These are phyloP conservation scores for Rhodotorula babjevae DNA, from an alignment of 768 basidiomycete genomes.

Conservation along the genomic window DNA sequence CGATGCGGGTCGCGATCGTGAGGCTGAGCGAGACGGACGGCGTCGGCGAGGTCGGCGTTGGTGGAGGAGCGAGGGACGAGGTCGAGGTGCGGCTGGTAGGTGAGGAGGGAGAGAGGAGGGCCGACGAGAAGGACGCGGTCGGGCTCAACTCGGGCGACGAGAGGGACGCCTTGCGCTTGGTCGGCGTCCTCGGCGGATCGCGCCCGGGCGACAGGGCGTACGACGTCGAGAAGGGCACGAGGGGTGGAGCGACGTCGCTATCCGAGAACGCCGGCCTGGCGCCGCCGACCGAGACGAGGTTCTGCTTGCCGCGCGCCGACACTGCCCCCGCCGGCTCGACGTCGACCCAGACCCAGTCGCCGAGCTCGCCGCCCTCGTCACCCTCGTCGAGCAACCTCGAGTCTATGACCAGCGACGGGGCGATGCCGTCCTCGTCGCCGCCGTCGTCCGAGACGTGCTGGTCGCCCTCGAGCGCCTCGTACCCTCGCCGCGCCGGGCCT, in stretches of 20 bases:
- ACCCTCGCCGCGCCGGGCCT: too few relatives aligned
- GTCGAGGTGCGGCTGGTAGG: not conserved
- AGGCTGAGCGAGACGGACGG: not conserved
- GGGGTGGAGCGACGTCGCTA: too few relatives aligned
- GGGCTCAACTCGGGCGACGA: too few relatives aligned
- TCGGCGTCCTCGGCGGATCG: not conserved
- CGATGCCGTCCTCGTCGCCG: not conserved
- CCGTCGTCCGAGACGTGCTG: too few relatives aligned
- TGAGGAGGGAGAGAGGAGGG: not conserved
- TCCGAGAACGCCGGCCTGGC: too few relatives aligned
- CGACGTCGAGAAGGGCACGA: too few relatives aligned
- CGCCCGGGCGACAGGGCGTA: not conserved
- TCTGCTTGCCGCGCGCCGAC: too few relatives aligned
- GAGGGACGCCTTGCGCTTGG: too few relatives aligned
- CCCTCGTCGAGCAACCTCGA: not conserved
- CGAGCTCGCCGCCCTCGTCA: not conserved
- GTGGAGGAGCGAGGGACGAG: too few relatives aligned
- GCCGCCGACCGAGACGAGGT: too few relatives aligned
- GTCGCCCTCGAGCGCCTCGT: too few relatives aligned
- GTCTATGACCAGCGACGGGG: not conserved
- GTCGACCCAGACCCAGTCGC: not conserved
- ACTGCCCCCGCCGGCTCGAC: not conserved
- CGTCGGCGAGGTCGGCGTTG: not conserved
- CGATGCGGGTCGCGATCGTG: conserved; percentile 6
- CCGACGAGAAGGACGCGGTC: not conserved